Evolutionary conservation across 805 yeast species (phyloP), one percentile per base, ranked within the genome.

Genomic region (Zygoascus biomembranicola): DNA sequence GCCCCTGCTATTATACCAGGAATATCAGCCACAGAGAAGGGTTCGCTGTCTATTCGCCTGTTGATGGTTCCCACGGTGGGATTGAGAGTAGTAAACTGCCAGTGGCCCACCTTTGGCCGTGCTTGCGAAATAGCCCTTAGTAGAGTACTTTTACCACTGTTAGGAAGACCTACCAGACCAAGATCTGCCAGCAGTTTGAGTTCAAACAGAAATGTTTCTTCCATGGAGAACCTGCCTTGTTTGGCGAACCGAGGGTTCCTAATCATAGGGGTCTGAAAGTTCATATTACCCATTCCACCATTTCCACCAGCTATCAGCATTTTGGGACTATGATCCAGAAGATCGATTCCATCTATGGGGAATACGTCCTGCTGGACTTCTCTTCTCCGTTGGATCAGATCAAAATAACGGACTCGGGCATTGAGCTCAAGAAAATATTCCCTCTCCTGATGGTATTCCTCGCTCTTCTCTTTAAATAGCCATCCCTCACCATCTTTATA

Each of bases 201-300:
- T 69, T 94, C 99, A 58, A 94, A 79, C 53, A 88, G 69, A 57
- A 94, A 89, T 53, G 75, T 73, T 18, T 79, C 78, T 39, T 80
- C 82, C 2, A 89, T 59, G 0, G 89, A 88, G 5, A 69, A 69
- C 55, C 98, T 77, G 2, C 98, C 99, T 26, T 65, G 66, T 63
- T 90, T 90, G 28, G 92, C 80, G 67, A 94, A 94, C 52, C 95
- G 73, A 13, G 99, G 99, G 62, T 90, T 92, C 56, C 97, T 79
- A 54, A 94, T 82, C 50, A 81, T 80, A 47, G 84, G 76, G 1
- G 97, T 89, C 49, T 87, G 73, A 65, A 94, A 94, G 67, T 92
- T 96, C 94, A 89, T 89, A 68, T 94, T 94, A 1, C 99, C 99
- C 73, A 92, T 75, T 0, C 99, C 99, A 19, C 98, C 98, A 57